Percentiles rank a stretch among this genome's conserved stretches.
phyloP scores from a whole-genome alignment of 306 rosid genomes.

The Aeschynomene evenia region DNA sequence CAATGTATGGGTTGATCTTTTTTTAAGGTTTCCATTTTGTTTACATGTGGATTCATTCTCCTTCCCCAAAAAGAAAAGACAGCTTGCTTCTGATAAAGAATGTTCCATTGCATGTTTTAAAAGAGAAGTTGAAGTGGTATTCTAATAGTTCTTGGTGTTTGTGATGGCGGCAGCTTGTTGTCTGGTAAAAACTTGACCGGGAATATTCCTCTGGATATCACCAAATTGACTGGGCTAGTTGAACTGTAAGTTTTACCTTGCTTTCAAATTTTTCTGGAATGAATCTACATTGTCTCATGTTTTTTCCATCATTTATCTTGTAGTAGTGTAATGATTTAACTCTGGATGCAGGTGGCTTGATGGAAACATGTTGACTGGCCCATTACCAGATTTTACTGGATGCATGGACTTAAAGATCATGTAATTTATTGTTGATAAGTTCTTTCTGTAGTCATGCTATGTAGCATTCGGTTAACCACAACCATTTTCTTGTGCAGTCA shows the following conservation, averaged over 20 bases:
- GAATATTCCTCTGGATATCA: conserved; percentile 61
- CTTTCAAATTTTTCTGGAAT: neutral
- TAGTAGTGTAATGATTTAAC: conserved; percentile 18
- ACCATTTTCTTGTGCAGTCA: conserved; percentile 60
- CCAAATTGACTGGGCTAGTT: conserved; percentile 67
- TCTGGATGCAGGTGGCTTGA: conserved; percentile 44
- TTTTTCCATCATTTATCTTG: conserved; percentile 19
- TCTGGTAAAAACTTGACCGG: conserved; percentile 78
- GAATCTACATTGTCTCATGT: neutral
- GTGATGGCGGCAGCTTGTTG: conserved; percentile 57
- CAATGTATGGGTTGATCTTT: conserved; percentile 61
- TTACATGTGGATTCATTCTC: neutral
- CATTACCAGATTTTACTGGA: conserved; percentile 82
- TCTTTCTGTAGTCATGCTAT: conserved; percentile 9
- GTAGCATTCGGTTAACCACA: conserved; percentile 35
- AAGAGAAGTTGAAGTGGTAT: conserved; percentile 14
- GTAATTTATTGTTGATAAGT: conserved; percentile 44
- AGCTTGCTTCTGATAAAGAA: conserved; percentile 11
- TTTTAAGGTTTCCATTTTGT: conserved; percentile 19
- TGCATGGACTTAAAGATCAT: conserved; percentile 72
- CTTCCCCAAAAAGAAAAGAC: neutral
- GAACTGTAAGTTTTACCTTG: conserved; percentile 71
- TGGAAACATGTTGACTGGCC: conserved; percentile 57
- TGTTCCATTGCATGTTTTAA: neutral
- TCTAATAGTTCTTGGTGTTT: conserved; percentile 30